Evolutionary conservation across 495 filamentous ascomycete species (phyloP), one percentile per base, ranked within the genome.

Genomic region (Trypethelium eluteriae): DNA sequence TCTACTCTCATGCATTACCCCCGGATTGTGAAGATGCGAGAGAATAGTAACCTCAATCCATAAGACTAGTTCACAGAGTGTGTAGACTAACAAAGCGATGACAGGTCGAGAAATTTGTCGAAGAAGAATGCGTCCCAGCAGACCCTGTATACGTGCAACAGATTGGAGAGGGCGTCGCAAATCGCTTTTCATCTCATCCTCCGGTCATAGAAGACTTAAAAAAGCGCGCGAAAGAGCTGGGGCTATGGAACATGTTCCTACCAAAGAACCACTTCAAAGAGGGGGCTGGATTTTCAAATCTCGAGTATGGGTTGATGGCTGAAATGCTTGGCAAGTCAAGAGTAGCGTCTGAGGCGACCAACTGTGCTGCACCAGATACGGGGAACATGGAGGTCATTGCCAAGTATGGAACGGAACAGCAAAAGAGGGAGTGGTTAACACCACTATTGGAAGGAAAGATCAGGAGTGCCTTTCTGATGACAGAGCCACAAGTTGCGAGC

Each of bases 231-330:
- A 84, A 83, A 74, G 82, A 87, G 72, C 80, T 93, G n/a, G 94
- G 94, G 0, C 81, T 98, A 56, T 98, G 94, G 94, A 98, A 98
- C 76, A 89, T 98, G 86, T 98, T 98, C 82, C 77, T 98, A 67
- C 89, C 93, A 59, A 93, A 90, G 79, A 91, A 86, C 70, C 93
- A 97, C 79, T 98, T 96, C 83, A 89, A 86, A 68, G 89, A 97
- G 77, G 93, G 92, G 16, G 92, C 93, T 3, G 77, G 77, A n/a
- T 79, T 79, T 69, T 76, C 73, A 64, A 79, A 79, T 68, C 62
- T 79, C 63, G 77, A 79, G 66, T 79, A 79, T 67, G 77, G 77
- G 6, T 64, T 79, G 12, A 79, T 79, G 77, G 77, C 77, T 3
- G 77, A 79, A 71, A 73, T 74, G 64, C 63, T 79, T 67, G 77